Evolutionary conservation across 1,284 basidiomycete genomes (phyloP), one percentile per base, ranked within the genome.

Genomic region (Ceratobasidium sp.): DNA sequence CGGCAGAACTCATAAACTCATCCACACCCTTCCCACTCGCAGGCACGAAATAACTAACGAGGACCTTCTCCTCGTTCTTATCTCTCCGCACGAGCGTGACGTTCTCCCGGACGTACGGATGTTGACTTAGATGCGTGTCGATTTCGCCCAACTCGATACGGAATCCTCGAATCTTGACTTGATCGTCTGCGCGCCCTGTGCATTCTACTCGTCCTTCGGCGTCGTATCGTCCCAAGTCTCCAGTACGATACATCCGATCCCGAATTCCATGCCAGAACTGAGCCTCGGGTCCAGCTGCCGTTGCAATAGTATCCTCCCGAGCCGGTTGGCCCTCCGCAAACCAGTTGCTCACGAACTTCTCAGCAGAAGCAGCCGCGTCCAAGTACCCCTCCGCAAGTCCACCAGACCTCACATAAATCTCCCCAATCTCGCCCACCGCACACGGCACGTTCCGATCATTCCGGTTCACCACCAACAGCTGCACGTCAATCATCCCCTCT

Each of bases 81-180:
- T 99, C 97, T 82, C 98, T 88, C 80, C 98, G 87, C 31, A 99
- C 97, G 62, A 99, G 88, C 1, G 98, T 99, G 67, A 99, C 96
- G 81, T 99, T 99, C 85, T 99, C 98, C 14, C 97, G 88, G 1
- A 99, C 91, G 24, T 96, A 89, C 6, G 95, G 93, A 82, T 99
- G 97, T 80, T 96, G 92, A 79, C 93, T 95, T 48, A 99, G 89
- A 84, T 98, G 92, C 0, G 95, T 98, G 82, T 99, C 98, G 79
- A 99, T 99, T 84, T 99, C 98, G 22, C 97, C 97, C 6, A 99
- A 89, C 84, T 99, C 98, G 81, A 99, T 99, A 45, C 98, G 89
- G 91, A 99, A 99, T 7, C 98, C 98, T 76, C 98, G 94, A 82
- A 99, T 99, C 86, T 99, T 99, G 85, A 99, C 95, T 83, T 99